A percentile compares a stretch with the other conserved stretches of the same genome.
These are phyloP conservation scores for Paramecium bursaria DNA, from an alignment of 73 alveolate genomes.

Conservation along the genomic window DNA sequence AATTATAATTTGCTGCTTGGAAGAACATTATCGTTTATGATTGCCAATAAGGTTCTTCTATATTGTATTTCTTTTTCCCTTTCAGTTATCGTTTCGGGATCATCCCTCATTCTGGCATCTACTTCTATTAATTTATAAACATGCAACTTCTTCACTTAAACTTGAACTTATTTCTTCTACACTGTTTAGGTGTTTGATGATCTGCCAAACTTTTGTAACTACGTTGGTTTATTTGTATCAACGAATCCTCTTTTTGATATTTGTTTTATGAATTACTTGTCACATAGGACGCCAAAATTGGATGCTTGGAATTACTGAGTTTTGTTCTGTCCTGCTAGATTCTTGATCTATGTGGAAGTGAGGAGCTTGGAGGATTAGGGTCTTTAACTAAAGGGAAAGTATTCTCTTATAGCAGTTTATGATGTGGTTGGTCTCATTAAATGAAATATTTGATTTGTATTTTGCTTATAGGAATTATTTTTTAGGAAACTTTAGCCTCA, in stretches of 20 bases:
- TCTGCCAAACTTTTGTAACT: slow-evolving; percentile 46
- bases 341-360: slow-evolving; percentile 33
- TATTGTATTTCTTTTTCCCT: slow-evolving; percentile 51
- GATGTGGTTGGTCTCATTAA: slow-evolving; percentile 61
- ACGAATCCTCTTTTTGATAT: slow-evolving; percentile 11
- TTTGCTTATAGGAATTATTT: not conserved
- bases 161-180: not conserved
- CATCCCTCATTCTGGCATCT: slow-evolving; percentile 39
- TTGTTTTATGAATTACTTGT: not conserved
- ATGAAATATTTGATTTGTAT: not conserved
- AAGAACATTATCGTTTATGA: slow-evolving; percentile 7
- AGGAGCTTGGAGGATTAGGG: slow-evolving; percentile 33
- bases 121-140: slow-evolving; percentile 33
- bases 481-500: not conserved
- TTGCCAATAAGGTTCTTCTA: slow-evolving; percentile 20
- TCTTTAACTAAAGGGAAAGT: not conserved
- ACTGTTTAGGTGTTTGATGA: not conserved
- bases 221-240: slow-evolving; percentile 14
- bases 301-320: slow-evolving; percentile 7
- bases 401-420: slow-evolving; percentile 15
- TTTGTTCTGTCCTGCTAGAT: not conserved
- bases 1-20: not conserved
- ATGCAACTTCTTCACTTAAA: not conserved
- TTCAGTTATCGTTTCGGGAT: slow-evolving; percentile 38
- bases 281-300: slow-evolving; percentile 61